Conservation (phyloP, 768 basidiomycete species). For the Auriscalpium microsporum region DNA sequence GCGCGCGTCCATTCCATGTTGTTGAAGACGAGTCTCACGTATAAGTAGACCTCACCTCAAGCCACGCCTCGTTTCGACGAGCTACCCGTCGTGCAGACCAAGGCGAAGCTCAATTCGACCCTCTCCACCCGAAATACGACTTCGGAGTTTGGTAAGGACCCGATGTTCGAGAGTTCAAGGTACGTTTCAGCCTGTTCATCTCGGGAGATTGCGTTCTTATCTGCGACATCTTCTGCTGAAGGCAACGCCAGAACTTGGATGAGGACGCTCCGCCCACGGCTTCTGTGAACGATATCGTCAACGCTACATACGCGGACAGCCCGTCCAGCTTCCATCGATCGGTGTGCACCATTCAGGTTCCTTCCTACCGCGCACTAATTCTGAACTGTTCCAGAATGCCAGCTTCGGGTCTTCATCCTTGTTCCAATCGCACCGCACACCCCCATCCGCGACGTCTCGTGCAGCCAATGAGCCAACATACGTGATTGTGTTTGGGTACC, state of each 20-base stretch:
- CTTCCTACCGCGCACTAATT: conserved; percentile 1
- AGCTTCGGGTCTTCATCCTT: conserved; percentile 32
- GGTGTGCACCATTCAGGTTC: conserved; percentile 23
- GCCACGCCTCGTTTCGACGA: conserved; percentile 62
- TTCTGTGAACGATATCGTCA: conserved; percentile 70
- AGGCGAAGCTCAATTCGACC: conserved; percentile 70
- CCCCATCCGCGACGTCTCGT: conserved; percentile 7
- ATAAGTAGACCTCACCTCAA: conserved; percentile 32
- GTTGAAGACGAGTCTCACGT: background rate
- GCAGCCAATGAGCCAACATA: conserved; percentile 39
- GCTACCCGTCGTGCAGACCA: conserved; percentile 66
- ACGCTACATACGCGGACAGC: conserved; percentile 40
- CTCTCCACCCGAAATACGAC: conserved; percentile 57
- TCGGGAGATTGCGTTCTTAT: background rate
- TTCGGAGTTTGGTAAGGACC: conserved; percentile 74
- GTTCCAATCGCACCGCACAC: conserved; percentile 12
- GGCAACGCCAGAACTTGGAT: conserved; percentile 9
- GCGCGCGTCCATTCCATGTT: background rate
- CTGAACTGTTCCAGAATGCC: conserved; percentile 25
- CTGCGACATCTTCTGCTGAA: background rate
- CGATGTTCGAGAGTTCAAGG: conserved; percentile 76
- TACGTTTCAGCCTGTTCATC: conserved; percentile 21
- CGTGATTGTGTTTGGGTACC: conserved; percentile 85
- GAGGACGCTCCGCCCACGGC: conserved; percentile 75
- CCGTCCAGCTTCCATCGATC: conserved; percentile 35